Conservation (phyloP, 768 basidiomycete genomes). For the Suillus placidus region DNA sequence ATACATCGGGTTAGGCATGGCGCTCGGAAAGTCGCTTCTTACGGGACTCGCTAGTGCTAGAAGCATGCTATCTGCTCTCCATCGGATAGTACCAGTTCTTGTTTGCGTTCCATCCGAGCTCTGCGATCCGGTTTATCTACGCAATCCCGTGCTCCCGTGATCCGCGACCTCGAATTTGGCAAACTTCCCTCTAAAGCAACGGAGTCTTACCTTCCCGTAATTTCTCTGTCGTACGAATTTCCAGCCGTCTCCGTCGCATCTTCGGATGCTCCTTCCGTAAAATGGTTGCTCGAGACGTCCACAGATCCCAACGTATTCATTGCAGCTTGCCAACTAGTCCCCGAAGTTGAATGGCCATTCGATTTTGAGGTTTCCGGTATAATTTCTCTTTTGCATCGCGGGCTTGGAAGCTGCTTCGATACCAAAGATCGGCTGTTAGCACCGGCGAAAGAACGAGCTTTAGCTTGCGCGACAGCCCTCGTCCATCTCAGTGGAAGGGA, state of each 20-base stretch:
- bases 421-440: constrained; percentile 6
- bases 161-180: constrained; percentile 3
- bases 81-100: not conserved
- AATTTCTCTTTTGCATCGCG: constrained; percentile 12
- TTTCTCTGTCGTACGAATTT: constrained; percentile 7
- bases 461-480: constrained; percentile 16
- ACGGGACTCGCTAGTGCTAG: not conserved
- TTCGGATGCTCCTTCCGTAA: constrained; percentile 15
- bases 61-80: constrained; percentile 2
- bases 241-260: not conserved
- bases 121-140: not conserved
- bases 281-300: constrained; percentile 23
- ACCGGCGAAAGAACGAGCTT: constrained; percentile 14
- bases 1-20: not conserved
- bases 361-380: constrained; percentile 13
- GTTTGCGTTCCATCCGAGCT: not conserved
- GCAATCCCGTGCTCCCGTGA: not conserved
- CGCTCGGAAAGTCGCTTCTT: not conserved
- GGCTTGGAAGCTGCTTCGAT: constrained; percentile 14
- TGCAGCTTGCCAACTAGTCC: constrained; percentile 15
- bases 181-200: not conserved
- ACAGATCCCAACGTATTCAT: constrained; percentile 19
- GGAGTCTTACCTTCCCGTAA: not conserved
- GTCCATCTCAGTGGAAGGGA: constrained; percentile 14
- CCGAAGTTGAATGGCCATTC: constrained; percentile 21